Percentiles rank a stretch among this genome's conserved stretches.
These are phyloP conservation scores for Breviolum minutum DNA, from an alignment of 73 alveolate species.

Conservation along the genomic window DNA sequence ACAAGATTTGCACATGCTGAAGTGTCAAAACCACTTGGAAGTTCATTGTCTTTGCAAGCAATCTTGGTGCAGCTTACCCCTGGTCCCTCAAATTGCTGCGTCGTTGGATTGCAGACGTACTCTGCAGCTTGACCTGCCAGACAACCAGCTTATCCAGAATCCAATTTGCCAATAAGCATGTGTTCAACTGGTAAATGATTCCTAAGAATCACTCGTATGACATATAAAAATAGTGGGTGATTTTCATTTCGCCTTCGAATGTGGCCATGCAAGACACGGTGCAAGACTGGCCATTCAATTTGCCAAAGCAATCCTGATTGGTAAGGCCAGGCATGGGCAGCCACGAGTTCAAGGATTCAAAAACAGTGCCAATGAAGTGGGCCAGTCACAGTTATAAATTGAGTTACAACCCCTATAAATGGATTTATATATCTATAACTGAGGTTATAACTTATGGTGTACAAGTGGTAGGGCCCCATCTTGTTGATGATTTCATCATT, in stretches of 20 bases:
- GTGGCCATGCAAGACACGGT: constrained; percentile 39
- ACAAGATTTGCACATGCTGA: constrained; percentile 17
- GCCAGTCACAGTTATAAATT: too few species aligned
- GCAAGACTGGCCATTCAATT: constrained; percentile 67
- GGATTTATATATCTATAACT: too few species aligned
- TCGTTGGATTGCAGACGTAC: constrained; percentile 53
- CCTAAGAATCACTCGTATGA: too few species aligned
- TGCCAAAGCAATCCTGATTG: constrained; percentile 45
- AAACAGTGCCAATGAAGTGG: neutral
- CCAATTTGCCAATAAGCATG: neutral
- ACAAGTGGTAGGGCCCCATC: too few species aligned
- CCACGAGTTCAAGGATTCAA: too few species aligned
- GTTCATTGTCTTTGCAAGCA: neutral
- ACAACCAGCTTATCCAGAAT: neutral
- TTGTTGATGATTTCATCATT: too few species aligned
- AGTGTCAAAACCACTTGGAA: constrained; percentile 26
- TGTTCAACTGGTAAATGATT: too few species aligned
- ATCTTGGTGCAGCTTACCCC: constrained; percentile 2
- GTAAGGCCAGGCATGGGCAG: too few species aligned
- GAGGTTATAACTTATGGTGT: too few species aligned
- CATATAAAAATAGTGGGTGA: too few species aligned
- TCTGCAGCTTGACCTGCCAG: neutral
- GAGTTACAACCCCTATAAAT: too few species aligned
- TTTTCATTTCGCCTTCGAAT: neutral
- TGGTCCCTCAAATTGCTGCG: neutral